Conservation (phyloP, 345 rosid species). For the Cardamine occulta region DNA sequence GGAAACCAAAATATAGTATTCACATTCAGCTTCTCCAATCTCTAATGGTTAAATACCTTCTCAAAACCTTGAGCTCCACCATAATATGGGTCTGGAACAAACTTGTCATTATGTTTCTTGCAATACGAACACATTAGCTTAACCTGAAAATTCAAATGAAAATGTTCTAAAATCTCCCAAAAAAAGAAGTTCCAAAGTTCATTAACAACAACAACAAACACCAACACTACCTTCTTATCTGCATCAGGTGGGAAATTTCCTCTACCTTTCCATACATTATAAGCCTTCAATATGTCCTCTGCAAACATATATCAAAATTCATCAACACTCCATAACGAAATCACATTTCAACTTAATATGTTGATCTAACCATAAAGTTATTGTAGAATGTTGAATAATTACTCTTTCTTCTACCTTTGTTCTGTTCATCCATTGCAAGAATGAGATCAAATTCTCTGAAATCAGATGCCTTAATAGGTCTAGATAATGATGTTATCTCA, state of each 20-base stretch:
- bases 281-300: constrained; percentile 83
- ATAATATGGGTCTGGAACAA: constrained; percentile 91
- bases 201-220: constrained; percentile 1
- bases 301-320: constrained; percentile 21
- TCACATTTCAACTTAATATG: background rate
- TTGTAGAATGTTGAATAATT: background rate
- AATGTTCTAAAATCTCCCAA: background rate
- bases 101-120: constrained; percentile 79
- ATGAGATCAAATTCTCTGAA: constrained; percentile 83
- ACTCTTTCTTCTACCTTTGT: constrained; percentile 51
- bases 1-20: background rate
- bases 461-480: constrained; percentile 87
- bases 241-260: constrained; percentile 71
- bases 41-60: constrained; percentile 56
- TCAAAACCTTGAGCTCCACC: constrained; percentile 97
- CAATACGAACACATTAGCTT: constrained; percentile 88
- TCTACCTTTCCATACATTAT: constrained; percentile 72
- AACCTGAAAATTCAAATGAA: constrained; percentile 56
- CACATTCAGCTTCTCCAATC: background rate
- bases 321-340: background rate
- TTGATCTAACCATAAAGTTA: constrained; percentile 1
- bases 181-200: background rate
- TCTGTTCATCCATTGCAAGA: constrained; percentile 90
- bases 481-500: constrained; percentile 87
- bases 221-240: constrained; percentile 59